Evolutionary conservation across 2,329 filamentous ascomycete genomes (phyloP).

Genomic region (Alternaria triticimaculans): DNA sequence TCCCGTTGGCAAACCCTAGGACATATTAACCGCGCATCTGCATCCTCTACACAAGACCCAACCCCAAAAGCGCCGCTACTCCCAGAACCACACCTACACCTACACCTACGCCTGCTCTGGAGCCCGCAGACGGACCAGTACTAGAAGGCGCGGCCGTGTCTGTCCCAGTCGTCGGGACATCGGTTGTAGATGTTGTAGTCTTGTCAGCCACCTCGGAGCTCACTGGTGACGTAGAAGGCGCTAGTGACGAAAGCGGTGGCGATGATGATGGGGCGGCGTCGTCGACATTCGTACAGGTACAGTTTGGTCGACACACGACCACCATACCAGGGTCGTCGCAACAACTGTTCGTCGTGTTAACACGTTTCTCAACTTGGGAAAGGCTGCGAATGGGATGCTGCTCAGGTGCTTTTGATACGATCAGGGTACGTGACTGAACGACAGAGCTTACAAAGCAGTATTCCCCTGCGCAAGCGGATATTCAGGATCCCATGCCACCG

Average conservation of each 20-base stretch:
- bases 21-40: background rate
- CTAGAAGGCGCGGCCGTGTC: background rate
- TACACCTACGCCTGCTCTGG: background rate
- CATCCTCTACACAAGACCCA: background rate
- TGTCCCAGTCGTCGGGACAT: background rate
- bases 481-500: background rate
- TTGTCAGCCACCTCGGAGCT: background rate
- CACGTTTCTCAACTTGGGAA: background rate
- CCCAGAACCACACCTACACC: background rate
- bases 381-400: background rate
- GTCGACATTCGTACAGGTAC: background rate
- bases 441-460: background rate
- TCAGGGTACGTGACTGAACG: fast-evolving
- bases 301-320: background rate
- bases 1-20: background rate
- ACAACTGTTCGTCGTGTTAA: background rate
- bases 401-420: background rate
- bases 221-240: background rate
- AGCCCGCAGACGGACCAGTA: background rate
- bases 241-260: background rate
- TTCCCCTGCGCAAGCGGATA: background rate
- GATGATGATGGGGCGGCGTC: background rate
- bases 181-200: background rate
- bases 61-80: background rate
- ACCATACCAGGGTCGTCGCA: background rate